Percentiles rank a stretch among this genome's conserved stretches.
These are phyloP conservation scores for Hygrophila difformis DNA, from an alignment of 257 asterid species.

Conservation along the genomic window DNA sequence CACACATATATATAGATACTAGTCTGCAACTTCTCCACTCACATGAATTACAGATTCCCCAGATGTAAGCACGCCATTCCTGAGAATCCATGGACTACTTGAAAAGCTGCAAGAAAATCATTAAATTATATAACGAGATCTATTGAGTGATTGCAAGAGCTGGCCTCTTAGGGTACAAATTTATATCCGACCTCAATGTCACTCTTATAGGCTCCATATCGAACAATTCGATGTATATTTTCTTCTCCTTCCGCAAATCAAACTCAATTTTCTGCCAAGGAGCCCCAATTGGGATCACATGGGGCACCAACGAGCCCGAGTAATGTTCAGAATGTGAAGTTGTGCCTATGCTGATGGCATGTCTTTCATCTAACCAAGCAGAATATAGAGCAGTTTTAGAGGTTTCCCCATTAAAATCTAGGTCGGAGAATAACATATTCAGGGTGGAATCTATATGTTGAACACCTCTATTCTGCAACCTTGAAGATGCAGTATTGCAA, in stretches of 20 bases:
- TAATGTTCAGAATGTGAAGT: conserved; percentile 26
- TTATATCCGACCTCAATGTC: conserved; percentile 62
- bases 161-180: conserved; percentile 3
- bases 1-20: conserved; percentile 5
- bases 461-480: conserved; percentile 49
- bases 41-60: conserved; percentile 96
- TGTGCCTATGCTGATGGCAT: conserved; percentile 18
- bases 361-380: conserved; percentile 32
- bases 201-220: conserved; percentile 78
- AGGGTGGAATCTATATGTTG: conserved; percentile 37
- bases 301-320: conserved; percentile 39
- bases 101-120: conserved; percentile 61
- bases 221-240: conserved; percentile 75
- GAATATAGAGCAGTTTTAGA: conserved; percentile 23
- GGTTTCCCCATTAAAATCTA: conserved; percentile 25
- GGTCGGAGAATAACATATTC: conserved; percentile 38
- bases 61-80: conserved; percentile 75
- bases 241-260: conserved; percentile 61
- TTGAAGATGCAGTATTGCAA: conserved; percentile 47
- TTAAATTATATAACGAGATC: conserved; percentile 13
- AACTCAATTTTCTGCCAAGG: conserved; percentile 96
- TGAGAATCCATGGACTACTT: conserved; percentile 93
- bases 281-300: conserved; percentile 85
- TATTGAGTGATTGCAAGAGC: conserved; percentile 10
- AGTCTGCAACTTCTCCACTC: conserved; percentile 26